phyloP scores from a whole-genome alignment of 2,329 filamentous ascomycete species.

The Pseudogymnoascus destructans region DNA sequence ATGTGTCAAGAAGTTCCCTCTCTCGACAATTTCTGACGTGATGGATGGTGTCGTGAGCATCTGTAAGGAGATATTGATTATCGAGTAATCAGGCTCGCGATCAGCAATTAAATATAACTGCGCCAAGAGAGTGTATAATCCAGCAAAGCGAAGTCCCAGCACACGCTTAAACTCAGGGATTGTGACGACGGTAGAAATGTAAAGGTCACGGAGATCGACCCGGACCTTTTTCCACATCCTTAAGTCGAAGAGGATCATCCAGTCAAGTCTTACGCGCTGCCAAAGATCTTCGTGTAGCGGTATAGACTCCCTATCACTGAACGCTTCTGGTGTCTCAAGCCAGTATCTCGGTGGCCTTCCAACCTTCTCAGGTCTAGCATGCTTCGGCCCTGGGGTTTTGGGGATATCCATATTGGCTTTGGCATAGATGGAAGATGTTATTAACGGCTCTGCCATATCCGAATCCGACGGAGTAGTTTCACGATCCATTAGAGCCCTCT shows the following conservation, averaged over 20 bases:
- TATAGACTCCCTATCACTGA: slow-evolving; percentile 46
- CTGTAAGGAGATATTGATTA: slow-evolving; percentile 93
- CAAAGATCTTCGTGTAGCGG: slow-evolving; percentile 76
- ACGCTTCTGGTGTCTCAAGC: slow-evolving; percentile 66
- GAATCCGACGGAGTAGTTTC: slow-evolving; percentile 60
- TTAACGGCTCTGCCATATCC: slow-evolving; percentile 55
- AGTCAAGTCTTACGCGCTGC: slow-evolving; percentile 80
- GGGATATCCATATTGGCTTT: slow-evolving; percentile 63
- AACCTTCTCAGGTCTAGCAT: slow-evolving; percentile 30
- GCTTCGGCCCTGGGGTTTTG: slow-evolving; percentile 53
- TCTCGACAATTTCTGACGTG: slow-evolving; percentile 85
- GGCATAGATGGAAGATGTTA: slow-evolving; percentile 46
- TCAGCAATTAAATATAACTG: slow-evolving; percentile 94
- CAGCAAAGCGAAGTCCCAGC: slow-evolving; percentile 83
- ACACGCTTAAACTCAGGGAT: slow-evolving; percentile 95
- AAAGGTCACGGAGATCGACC: slow-evolving; percentile 79
- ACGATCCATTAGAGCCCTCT: slow-evolving; percentile 37
- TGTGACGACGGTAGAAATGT: slow-evolving; percentile 90
- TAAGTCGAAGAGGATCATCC: slow-evolving; percentile 87
- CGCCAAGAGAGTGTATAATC: slow-evolving; percentile 82
- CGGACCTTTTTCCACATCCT: slow-evolving; percentile 94
- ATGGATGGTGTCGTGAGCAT: slow-evolving; percentile 96
- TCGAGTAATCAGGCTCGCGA: slow-evolving; percentile 91
- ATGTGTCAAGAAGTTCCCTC: slow-evolving; percentile 90
- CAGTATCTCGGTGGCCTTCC: slow-evolving; percentile 57